Percentiles rank a stretch among this genome's conserved stretches.
These are phyloP conservation scores for Cenchrus fungigraminus DNA, from an alignment of 176 grass and related monocot species.

Conservation along the genomic window DNA sequence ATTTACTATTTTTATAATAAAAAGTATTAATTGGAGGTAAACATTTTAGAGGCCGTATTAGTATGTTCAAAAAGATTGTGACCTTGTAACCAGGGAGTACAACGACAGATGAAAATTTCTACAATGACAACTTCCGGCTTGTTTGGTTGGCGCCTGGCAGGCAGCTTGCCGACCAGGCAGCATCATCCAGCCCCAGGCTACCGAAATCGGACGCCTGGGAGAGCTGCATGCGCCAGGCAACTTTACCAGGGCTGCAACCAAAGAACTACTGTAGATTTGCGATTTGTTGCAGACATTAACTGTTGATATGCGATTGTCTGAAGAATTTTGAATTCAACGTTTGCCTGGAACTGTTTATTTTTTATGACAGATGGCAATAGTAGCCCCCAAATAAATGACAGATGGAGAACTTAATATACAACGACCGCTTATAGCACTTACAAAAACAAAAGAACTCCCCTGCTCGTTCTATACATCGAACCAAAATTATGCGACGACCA, in stretches of 20 bases:
- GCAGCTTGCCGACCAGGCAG: too few species aligned
- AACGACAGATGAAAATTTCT: neutral
- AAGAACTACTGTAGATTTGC: too few species aligned
- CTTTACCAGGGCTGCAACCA: too few species aligned
- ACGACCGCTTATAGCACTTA: neutral
- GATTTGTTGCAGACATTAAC: neutral
- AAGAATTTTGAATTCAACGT: neutral
- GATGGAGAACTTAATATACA: slow-evolving; percentile 30
- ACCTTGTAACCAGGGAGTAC: neutral
- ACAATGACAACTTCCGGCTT: neutral
- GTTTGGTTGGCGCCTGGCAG: neutral
- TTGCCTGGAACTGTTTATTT: slow-evolving; percentile 26
- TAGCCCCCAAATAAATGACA: slow-evolving; percentile 24
- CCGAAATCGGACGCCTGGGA: too few species aligned
- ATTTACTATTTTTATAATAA: too few species aligned
- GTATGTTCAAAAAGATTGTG: neutral
- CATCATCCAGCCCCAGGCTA: too few species aligned
- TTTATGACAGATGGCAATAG: slow-evolving; percentile 35
- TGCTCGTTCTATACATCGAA: slow-evolving; percentile 25
- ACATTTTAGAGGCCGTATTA: neutral
- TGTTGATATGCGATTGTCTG: neutral
- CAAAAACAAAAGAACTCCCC: slow-evolving; percentile 32
- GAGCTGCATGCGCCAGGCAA: too few species aligned
- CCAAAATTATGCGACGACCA: slow-evolving; percentile 24
- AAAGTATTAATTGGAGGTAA: neutral